Base-by-base conservation (phyloP, 1,139 yeast genomes). In the Saccharomyces hybrid region DNA sequence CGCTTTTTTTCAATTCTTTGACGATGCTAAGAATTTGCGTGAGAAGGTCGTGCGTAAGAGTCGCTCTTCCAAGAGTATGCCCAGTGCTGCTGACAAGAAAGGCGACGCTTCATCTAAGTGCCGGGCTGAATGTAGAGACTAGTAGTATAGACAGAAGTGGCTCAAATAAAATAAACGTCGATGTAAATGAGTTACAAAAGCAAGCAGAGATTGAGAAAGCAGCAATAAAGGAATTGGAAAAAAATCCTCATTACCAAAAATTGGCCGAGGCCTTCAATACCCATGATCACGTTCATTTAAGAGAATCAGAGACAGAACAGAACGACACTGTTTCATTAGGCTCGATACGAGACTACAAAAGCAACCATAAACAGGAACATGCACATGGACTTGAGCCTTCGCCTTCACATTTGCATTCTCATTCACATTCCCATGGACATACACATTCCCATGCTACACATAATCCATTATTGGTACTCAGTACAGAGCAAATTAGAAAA, bases 401-500 rank as follows among this genome's bases (percentile, higher is more conserved):
- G 14, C 47, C 54, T 42, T 27, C 38, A 2, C 54, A 52, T 31
- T 42, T 34, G 28, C 63, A 58, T 46, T 50, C 64, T 1, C 73
- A 73, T 58, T 54, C 64, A 3, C 78, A 71, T 47, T 51, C 59
- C 3, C 67, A 65, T 50, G 72, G 71, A 2, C 75, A 76, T 55
- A 55, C 69, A 2, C 76, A 74, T 55, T 55, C 70, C 6, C 27
- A 75, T 69, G 54, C 61, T 60, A 34, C 49, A 14, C 55, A 52
- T 8, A 72, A 70, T 55, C 72, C 68, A 16, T 55, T 75, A 49
- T 58, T 74, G 9, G 69, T 70, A 6, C 56, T 71, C 53, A 75
- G 74, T 56, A 66, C 73, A 27, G 74, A 74, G 52, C 72, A 76
- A 53, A 70, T 78, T 53, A 67, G 69, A 61, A 72, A 75, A 26